phyloP scores from a whole-genome alignment of 306 rosid species.

The Sesbania bispinosa region DNA sequence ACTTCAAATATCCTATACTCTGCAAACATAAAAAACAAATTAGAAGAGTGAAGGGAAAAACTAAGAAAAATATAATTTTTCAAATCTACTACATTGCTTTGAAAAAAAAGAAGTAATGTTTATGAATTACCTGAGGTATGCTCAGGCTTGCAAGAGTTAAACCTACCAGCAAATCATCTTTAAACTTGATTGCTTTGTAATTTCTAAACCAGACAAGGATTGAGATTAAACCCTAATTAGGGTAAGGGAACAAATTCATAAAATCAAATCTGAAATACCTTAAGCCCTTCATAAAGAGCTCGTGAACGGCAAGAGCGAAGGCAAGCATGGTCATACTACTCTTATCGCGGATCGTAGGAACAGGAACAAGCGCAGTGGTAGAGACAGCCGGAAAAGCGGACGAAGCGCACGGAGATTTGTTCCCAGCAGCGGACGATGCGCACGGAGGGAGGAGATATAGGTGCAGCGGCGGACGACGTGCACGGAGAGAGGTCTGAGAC shows the following conservation, averaged over 20 bases:
- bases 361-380: too few relatives aligned
- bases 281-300: slow-evolving; percentile 97
- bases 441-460: too few relatives aligned
- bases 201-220: slow-evolving; percentile 60
- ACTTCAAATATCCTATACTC: slow-evolving; percentile 97
- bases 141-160: slow-evolving; percentile 88
- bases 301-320: slow-evolving; percentile 94
- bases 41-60: neutral
- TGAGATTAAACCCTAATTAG: slow-evolving; percentile 45
- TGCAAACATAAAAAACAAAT: slow-evolving; percentile 29
- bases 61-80: neutral
- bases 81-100: neutral
- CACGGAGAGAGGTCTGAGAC: too few relatives aligned
- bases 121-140: slow-evolving; percentile 70
- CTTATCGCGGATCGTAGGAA: too few relatives aligned
- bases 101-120: neutral
- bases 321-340: slow-evolving; percentile 96
- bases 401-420: too few relatives aligned
- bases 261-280: slow-evolving; percentile 46
- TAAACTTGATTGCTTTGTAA: slow-evolving; percentile 61
- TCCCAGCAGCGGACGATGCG: too few relatives aligned
- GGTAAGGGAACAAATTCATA: slow-evolving; percentile 12
- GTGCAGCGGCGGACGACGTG: too few relatives aligned
- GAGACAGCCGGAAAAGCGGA: too few relatives aligned
- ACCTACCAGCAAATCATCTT: slow-evolving; percentile 72